A percentile compares a stretch with the other conserved stretches of the same genome.
These are phyloP conservation scores for Linderniella brevidens DNA, from an alignment of 257 asterid genomes.

Conservation along the genomic window DNA sequence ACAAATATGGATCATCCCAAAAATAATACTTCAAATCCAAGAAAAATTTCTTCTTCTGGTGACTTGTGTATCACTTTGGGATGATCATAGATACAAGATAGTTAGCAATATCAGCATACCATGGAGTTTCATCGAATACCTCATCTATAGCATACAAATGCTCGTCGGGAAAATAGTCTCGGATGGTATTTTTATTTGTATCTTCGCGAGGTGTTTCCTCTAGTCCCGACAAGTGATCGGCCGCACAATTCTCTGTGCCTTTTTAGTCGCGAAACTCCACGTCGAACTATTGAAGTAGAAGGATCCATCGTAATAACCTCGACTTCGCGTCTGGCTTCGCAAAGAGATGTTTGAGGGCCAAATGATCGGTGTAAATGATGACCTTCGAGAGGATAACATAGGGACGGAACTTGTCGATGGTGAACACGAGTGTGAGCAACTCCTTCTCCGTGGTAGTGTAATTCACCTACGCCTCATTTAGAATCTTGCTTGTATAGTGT, in stretches of 20 bases:
- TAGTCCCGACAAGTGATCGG: background rate
- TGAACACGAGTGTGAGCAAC: too few relatives aligned
- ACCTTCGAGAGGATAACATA: background rate
- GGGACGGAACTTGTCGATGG: background rate
- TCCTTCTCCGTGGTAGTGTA: too few relatives aligned
- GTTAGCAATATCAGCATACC: background rate
- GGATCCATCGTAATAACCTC: background rate
- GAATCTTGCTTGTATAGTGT: background rate
- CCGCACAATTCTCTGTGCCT: background rate
- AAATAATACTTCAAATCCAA: too few relatives aligned
- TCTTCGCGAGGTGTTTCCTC: background rate
- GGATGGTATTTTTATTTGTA: background rate
- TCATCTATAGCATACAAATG: background rate
- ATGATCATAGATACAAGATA: background rate
- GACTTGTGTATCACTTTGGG: background rate
- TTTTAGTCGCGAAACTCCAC: background rate
- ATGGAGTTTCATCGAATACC: background rate
- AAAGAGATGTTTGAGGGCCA: background rate
- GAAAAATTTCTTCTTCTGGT: too few relatives aligned
- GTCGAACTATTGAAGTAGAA: slow-evolving; percentile 1
- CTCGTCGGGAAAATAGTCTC: background rate
- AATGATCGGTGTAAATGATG: background rate
- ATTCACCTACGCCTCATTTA: background rate
- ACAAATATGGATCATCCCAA: too few relatives aligned
- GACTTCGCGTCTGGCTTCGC: background rate